Base-by-base conservation (phyloP, 176 grass and related monocot species). In the Hyparrhenia diplandra region DNA sequence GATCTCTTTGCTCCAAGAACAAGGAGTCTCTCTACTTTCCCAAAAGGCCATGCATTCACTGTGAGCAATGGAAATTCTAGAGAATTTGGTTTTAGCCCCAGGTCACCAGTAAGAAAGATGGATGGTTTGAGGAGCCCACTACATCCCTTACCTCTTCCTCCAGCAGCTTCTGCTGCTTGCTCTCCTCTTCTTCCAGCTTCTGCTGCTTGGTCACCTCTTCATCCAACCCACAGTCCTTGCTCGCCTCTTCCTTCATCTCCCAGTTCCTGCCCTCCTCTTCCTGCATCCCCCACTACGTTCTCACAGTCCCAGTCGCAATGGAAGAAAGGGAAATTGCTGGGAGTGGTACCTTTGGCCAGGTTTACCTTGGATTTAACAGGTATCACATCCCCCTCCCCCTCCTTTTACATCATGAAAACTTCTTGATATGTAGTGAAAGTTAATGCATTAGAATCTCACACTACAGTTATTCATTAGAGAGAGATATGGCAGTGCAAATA, bases 281-380 rank as follows among this genome's bases (percentile, higher is more conserved):
- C 86, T 81, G 54, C 69, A 40, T 72, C n/a, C 70, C 71, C 94
- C 30, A 67, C 78, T 75, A 69, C 73, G 45, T 77, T 23, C 69
- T 85, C 69, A 37, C 75, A 81, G 52, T 79, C 67, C 29, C 76
- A 81, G 60, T 89, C 87, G 6, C 82, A 79, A n/a, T 97, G 92
- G 94, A 91, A 86, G 85, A 94, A 72, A 35, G 94, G 94, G 52
- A 97, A 94, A 80, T 58, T 97, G 42, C 81, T 97, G 94, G 94
- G 41, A 90, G 89, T 42, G 94, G 94, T 54, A 97, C 94, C 71
- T 97, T 90, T 90, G 94, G 92, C 21, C 94, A 94, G 73, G 92
- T 97, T 71, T 97, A 97, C 77, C 94, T 92, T 83, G 94, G 94
- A 77, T 97, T 97, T 73, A 86, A 97, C 74, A 94, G 94, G 94